Conservation (phyloP, 768 basidiomycete species). For the Lactarius evosmus region DNA sequence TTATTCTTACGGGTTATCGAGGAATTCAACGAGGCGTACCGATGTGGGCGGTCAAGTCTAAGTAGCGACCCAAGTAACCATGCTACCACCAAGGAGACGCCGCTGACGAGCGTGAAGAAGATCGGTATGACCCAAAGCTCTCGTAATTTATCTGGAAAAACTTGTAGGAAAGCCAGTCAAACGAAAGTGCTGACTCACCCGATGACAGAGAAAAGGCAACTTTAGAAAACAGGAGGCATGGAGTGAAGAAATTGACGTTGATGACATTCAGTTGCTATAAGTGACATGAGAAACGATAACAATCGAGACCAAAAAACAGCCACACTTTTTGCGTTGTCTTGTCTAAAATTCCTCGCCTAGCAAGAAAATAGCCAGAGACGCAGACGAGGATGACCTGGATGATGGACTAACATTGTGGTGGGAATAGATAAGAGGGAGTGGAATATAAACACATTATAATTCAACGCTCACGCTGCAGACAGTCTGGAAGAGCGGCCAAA, state of each 20-base stretch:
- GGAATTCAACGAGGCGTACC: conserved; percentile 41
- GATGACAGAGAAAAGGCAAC: conserved; percentile 83
- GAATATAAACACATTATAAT: no score
- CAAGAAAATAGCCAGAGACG: conserved; percentile 78
- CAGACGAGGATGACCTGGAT: conserved; percentile 86
- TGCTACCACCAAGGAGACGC: conserved; percentile 66
- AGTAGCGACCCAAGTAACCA: conserved; percentile 59
- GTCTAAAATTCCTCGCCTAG: conserved; percentile 78
- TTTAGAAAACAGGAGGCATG: conserved; percentile 87
- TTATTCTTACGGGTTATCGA: neutral
- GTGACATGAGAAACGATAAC: neutral
- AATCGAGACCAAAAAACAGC: conserved; percentile 1
- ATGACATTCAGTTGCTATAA: conserved; percentile 69
- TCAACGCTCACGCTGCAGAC: conserved; percentile 51
- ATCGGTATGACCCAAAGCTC: conserved; percentile 85
- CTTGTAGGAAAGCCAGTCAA: neutral
- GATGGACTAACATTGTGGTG: conserved; percentile 57
- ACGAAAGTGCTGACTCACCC: conserved; percentile 39
- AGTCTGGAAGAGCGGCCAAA: conserved; percentile 48
- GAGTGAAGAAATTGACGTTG: conserved; percentile 88
- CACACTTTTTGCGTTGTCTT: conserved; percentile 83
- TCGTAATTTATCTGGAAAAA: conserved; percentile 57
- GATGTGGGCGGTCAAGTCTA: conserved; percentile 70
- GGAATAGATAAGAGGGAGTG: neutral
- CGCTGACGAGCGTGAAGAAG: conserved; percentile 77